These are phyloP conservation scores for Violaceomyces palustris DNA, from an alignment of 1,284 basidiomycete species.

Conservation along the genomic window DNA sequence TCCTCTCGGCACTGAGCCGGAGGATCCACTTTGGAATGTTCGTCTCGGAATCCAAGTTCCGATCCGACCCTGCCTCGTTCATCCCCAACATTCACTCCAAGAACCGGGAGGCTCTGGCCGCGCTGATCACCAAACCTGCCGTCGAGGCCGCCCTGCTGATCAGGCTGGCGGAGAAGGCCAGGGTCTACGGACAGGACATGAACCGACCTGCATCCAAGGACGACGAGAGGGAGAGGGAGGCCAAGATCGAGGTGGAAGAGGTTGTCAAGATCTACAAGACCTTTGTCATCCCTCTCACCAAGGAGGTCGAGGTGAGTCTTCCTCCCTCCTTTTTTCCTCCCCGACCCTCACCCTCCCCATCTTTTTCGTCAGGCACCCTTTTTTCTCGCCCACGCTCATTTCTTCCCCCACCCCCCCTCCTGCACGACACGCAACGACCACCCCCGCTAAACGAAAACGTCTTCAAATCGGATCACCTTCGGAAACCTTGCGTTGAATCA, in stretches of 20 bases:
- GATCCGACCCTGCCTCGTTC: constrained; percentile 74
- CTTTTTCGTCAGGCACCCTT: background rate
- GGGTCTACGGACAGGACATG: constrained; percentile 86
- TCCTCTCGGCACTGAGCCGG: constrained; percentile 86
- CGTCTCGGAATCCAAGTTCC: constrained; percentile 94
- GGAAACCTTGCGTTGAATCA: background rate
- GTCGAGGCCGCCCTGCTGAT: constrained; percentile 84
- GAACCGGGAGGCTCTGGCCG: constrained; percentile 68
- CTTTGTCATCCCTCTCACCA: constrained; percentile 93
- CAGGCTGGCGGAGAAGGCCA: constrained; percentile 82
- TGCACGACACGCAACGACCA: background rate
- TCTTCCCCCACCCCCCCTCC: too few relatives aligned
- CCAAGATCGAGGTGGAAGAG: constrained; percentile 85
- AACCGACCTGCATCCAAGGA: constrained; percentile 51
- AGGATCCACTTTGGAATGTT: constrained; percentile 99
- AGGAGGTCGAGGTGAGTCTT: constrained; percentile 84
- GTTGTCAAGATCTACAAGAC: constrained; percentile 89
- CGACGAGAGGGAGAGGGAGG: constrained; percentile 16
- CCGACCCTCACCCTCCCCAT: background rate
- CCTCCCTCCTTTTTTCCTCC: background rate
- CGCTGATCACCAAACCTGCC: constrained; percentile 89
- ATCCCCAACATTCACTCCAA: constrained; percentile 79
- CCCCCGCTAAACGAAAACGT: background rate
- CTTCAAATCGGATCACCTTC: background rate
- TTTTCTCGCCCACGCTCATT: too few relatives aligned